Evolutionary conservation across 2,329 filamentous ascomycete genomes (phyloP).

Genomic region (Penicillium fuscoglaucum): DNA sequence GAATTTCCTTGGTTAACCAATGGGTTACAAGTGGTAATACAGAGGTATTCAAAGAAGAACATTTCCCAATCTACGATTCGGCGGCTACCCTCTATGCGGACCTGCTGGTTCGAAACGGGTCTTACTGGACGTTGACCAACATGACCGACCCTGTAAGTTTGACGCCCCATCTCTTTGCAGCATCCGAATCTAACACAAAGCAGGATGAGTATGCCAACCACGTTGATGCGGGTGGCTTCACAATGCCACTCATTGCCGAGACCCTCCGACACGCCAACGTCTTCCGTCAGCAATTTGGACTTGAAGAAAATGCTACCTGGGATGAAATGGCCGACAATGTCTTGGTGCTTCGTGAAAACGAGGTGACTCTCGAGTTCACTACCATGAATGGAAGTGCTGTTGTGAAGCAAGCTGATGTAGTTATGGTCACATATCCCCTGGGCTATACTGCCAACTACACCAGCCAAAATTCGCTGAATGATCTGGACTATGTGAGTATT

Average conservation of each 20-base stretch:
- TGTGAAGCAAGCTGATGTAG: slow-evolving; percentile 71
- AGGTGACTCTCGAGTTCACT: slow-evolving; percentile 64
- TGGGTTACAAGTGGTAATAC: slow-evolving; percentile 61
- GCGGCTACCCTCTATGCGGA: slow-evolving; percentile 63
- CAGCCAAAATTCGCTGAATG: slow-evolving; percentile 50
- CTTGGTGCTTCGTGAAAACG: slow-evolving; percentile 56
- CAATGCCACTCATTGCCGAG: slow-evolving; percentile 61
- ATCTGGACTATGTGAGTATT: slow-evolving; percentile 60
- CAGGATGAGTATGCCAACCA: slow-evolving; percentile 68
- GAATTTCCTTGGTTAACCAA: slow-evolving; percentile 61
- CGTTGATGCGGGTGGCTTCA: slow-evolving; percentile 68
- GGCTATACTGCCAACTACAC: slow-evolving; percentile 59
- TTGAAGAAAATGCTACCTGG: slow-evolving; percentile 60
- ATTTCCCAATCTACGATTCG: slow-evolving; percentile 65
- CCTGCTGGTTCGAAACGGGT: slow-evolving; percentile 60
- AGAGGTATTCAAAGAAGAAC: slow-evolving; percentile 53
- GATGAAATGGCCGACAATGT: slow-evolving; percentile 57
- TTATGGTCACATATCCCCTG: slow-evolving; percentile 65
- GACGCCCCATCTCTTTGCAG: neutral
- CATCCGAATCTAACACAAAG: neutral
- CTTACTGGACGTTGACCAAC: slow-evolving; percentile 57
- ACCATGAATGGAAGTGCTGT: slow-evolving; percentile 66
- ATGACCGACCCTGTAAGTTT: slow-evolving; percentile 68
- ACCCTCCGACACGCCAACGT: slow-evolving; percentile 58
- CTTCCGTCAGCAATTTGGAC: slow-evolving; percentile 58